Evolutionary conservation across 768 basidiomycete genomes (phyloP).

Genomic region (Cyathus striatus): DNA sequence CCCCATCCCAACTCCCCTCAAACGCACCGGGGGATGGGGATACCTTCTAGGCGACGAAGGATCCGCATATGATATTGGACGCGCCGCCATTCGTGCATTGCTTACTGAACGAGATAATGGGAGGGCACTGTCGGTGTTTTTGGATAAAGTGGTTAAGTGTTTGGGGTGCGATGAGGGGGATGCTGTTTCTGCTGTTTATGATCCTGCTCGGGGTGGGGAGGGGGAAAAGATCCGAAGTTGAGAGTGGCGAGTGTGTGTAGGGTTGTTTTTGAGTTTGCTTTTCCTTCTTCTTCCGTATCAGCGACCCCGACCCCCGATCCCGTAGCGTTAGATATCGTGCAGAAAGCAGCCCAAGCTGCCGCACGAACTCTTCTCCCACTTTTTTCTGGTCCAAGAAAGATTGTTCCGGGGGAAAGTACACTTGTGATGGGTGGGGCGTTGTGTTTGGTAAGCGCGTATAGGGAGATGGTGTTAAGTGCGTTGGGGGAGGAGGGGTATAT

Average conservation of each 20-base stretch:
- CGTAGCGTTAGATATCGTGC: constrained; percentile 15
- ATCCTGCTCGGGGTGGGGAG: constrained; percentile 7
- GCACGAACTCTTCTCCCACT: constrained; percentile 8
- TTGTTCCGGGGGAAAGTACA: constrained; percentile 6
- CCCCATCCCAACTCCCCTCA: constrained; percentile 9
- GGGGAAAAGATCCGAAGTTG: constrained; percentile 16
- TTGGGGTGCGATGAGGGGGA: constrained; percentile 14
- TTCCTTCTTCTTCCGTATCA: constrained; percentile 6
- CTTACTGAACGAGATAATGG: constrained; percentile 13
- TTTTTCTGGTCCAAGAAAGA: neutral
- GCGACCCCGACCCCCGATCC: constrained; percentile 7
- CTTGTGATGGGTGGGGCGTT: constrained; percentile 19
- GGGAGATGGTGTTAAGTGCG: no score
- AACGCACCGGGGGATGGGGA: constrained; percentile 18
- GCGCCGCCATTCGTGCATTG: constrained; percentile 15
- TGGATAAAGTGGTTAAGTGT: constrained; percentile 10
- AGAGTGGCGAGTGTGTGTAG: constrained; percentile 16
- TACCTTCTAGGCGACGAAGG: constrained; percentile 21
- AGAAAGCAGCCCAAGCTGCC: constrained; percentile 8
- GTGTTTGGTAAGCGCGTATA: constrained; percentile 12
- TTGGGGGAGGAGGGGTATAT: no score
- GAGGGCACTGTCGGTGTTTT: constrained; percentile 10
- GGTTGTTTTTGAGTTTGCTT: constrained; percentile 14
- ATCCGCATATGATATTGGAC: constrained; percentile 17
- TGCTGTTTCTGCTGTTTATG: constrained; percentile 16